Evolutionary conservation across 139 green algal species (phyloP).

Genomic region (Auxenochlorella protothecoides): DNA sequence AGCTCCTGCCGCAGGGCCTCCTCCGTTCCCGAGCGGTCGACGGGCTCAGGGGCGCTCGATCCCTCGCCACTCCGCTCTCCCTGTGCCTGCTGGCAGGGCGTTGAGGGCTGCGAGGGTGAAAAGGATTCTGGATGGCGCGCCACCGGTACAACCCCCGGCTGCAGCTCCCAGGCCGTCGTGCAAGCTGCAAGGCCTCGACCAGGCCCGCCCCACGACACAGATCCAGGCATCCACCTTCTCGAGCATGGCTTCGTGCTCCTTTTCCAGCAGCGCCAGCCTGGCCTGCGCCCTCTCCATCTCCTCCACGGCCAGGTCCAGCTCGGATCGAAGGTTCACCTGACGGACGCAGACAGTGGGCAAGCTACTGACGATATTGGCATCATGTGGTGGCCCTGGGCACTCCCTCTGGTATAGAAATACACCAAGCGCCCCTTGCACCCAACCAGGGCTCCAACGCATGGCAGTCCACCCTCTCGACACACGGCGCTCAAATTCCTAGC

Average conservation of each 20-base stretch:
- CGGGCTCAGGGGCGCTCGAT: neutral
- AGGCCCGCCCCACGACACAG: no score
- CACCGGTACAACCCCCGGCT: neutral
- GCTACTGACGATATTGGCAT: no score
- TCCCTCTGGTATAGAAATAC: slow-evolving; percentile 21
- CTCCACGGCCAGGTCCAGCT: slow-evolving; percentile 62
- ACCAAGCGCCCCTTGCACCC: slow-evolving; percentile 16
- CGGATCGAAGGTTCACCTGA: neutral
- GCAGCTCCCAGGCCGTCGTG: neutral
- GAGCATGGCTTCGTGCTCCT: slow-evolving; percentile 52
- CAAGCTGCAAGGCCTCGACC: no score
- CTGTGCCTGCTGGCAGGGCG: neutral
- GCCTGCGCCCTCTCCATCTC: slow-evolving; percentile 52
- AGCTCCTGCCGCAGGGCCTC: slow-evolving; percentile 55
- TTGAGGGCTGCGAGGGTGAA: no score
- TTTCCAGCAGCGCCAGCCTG: slow-evolving; percentile 54
- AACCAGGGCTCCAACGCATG: no score
- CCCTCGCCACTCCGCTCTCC: neutral
- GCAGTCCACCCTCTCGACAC: no score
- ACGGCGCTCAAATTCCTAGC: no score
- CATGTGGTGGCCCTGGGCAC: slow-evolving; percentile 18
- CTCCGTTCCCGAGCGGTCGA: slow-evolving; percentile 20
- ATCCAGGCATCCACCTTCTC: slow-evolving; percentile 23
- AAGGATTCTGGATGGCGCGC: no score
- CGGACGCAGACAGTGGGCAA: no score